These are phyloP conservation scores for Sutorius australiensis DNA, from an alignment of 768 basidiomycete species.

Conservation along the genomic window DNA sequence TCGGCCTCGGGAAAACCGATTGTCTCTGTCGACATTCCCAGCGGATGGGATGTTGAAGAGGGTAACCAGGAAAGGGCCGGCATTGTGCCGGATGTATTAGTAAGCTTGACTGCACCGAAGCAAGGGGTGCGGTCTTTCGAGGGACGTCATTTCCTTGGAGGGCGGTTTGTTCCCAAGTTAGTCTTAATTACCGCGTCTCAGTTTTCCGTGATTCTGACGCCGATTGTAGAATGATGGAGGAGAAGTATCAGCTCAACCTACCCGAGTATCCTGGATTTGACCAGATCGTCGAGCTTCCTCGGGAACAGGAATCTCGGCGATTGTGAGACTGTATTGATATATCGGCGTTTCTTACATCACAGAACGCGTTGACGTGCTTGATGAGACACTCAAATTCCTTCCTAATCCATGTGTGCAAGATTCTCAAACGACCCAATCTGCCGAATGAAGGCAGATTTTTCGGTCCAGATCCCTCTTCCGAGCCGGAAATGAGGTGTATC, in stretches of 20 bases:
- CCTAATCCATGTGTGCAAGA: no score
- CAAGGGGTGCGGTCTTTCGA: constrained; percentile 72
- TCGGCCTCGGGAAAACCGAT: constrained; percentile 68
- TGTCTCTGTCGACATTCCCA: constrained; percentile 93
- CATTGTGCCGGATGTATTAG: constrained; percentile 73
- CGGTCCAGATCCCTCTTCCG: background rate
- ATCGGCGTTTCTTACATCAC: background rate
- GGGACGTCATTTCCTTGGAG: constrained; percentile 90
- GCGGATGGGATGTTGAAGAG: constrained; percentile 91
- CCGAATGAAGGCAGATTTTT: no score
- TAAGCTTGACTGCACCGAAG: constrained; percentile 95
- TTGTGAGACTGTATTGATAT: constrained; percentile 2
- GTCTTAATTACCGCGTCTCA: constrained; percentile 17
- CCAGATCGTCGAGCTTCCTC: constrained; percentile 78
- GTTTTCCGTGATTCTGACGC: background rate
- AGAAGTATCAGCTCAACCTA: constrained; percentile 74
- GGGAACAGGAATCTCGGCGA: background rate
- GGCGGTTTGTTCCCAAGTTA: constrained; percentile 87
- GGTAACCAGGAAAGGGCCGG: constrained; percentile 54
- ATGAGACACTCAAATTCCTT: background rate
- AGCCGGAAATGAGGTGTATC: background rate
- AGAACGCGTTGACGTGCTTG: background rate
- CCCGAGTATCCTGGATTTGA: constrained; percentile 74
- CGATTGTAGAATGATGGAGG: constrained; percentile 55
- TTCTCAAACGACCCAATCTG: background rate